Evolutionary conservation across 2,329 filamentous ascomycete genomes (phyloP).

Genomic region (Ophiocordyceps robertsii): DNA sequence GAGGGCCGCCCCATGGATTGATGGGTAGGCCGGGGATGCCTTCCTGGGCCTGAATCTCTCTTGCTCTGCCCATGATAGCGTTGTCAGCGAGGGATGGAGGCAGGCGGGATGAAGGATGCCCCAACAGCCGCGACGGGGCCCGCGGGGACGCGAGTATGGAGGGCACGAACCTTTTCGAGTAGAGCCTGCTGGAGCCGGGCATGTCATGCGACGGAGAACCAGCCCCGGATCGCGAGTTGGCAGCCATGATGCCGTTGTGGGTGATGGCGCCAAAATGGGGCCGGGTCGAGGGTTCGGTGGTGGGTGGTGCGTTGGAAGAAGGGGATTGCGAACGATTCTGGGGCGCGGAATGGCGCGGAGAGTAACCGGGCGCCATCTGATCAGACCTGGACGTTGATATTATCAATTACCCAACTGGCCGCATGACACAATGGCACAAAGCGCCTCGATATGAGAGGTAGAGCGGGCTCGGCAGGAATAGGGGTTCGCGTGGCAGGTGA

Average conservation of each 20-base stretch:
- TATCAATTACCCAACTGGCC: conserved; percentile 63
- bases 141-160: background rate
- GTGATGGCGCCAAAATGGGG: conserved; percentile 59
- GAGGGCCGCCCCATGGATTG: conserved; percentile 84
- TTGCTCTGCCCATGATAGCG: conserved; percentile 46
- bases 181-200: conserved; percentile 57
- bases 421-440: conserved; percentile 25
- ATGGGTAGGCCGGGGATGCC: conserved; percentile 56
- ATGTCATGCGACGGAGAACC: conserved; percentile 95
- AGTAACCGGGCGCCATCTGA: conserved; percentile 74
- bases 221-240: conserved; percentile 62
- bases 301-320: conserved; percentile 40
- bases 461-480: background rate
- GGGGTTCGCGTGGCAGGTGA: background rate
- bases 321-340: conserved; percentile 67
- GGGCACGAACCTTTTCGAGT: conserved; percentile 71
- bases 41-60: conserved; percentile 96
- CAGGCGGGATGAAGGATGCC: too few relatives aligned
- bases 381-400: conserved; percentile 84
- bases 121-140: background rate
- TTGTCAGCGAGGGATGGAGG: background rate
- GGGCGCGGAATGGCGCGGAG: conserved; percentile 48
- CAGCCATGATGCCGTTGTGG: conserved; percentile 43
- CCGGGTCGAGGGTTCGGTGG: conserved; percentile 55
- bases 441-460: background rate